Conservation (phyloP, 768 basidiomycete species). For the Pisolithus orientalis region DNA sequence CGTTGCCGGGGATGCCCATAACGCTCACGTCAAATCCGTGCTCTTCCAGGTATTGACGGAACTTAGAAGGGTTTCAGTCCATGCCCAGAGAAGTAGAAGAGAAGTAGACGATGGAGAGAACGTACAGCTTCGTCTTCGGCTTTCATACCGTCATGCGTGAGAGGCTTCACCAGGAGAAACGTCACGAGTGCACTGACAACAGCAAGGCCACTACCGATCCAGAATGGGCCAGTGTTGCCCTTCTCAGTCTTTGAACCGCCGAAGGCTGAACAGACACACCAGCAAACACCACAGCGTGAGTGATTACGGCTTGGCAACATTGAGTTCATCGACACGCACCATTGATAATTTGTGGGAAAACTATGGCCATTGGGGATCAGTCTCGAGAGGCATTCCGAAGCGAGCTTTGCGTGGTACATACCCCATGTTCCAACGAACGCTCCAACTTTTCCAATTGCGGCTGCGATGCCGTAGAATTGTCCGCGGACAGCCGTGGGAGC, state of each 20-base stretch:
- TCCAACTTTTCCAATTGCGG: constrained; percentile 80
- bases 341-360: not conserved
- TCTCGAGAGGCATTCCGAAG: not conserved
- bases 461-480: constrained; percentile 80
- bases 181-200: constrained; percentile 71
- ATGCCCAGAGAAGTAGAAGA: not conserved
- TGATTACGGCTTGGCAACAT: not conserved
- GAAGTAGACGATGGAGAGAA: constrained; percentile 13
- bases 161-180: constrained; percentile 66
- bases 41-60: constrained; percentile 75
- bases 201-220: constrained; percentile 82
- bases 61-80: constrained; percentile 33
- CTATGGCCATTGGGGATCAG: not conserved
- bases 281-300: not conserved
- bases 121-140: constrained; percentile 61
- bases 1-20: constrained; percentile 50
- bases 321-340: not conserved
- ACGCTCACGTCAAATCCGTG: constrained; percentile 73
- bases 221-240: constrained; percentile 84
- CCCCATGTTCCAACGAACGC: constrained; percentile 82
- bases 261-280: constrained; percentile 41
- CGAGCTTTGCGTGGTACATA: constrained; percentile 26
- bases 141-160: constrained; percentile 72
- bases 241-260: constrained; percentile 44
- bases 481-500: constrained; percentile 84